Percentiles rank a stretch among this genome's conserved stretches.
These are phyloP conservation scores for Aspergillus thermomutatus DNA, from an alignment of 2,329 filamentous ascomycete genomes.

Conservation along the genomic window DNA sequence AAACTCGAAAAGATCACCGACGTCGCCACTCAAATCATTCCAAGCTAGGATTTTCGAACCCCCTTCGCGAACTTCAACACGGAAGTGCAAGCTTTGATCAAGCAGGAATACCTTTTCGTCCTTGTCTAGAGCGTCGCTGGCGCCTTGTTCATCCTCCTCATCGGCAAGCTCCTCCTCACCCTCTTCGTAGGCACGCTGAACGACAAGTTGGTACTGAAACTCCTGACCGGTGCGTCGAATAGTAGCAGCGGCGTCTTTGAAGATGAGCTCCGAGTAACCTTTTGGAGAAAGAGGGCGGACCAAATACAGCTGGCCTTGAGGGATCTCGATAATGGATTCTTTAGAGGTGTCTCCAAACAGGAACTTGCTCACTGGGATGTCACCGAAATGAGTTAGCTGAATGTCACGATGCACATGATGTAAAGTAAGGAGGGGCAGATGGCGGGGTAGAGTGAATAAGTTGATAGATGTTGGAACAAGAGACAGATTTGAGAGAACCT, in stretches of 20 bases:
- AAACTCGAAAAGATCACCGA: slow-evolving; percentile 95
- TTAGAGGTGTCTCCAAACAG: slow-evolving; percentile 86
- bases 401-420: background rate
- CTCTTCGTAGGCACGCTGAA: slow-evolving; percentile 95
- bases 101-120: slow-evolving; percentile 97
- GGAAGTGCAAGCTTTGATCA: slow-evolving; percentile 86
- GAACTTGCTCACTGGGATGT: slow-evolving; percentile 74
- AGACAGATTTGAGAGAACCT: slow-evolving; percentile 30
- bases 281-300: slow-evolving; percentile 94
- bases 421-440: slow-evolving; percentile 16
- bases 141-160: slow-evolving; percentile 80
- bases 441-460: slow-evolving; percentile 13
- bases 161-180: slow-evolving; percentile 92
- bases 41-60: slow-evolving; percentile 88
- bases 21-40: slow-evolving; percentile 90
- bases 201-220: slow-evolving; percentile 94
- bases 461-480: slow-evolving; percentile 11
- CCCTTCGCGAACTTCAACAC: slow-evolving; percentile 74
- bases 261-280: slow-evolving; percentile 97
- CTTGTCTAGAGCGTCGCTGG: slow-evolving; percentile 75
- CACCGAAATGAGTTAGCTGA: slow-evolving; percentile 8
- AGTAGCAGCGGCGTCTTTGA: slow-evolving; percentile 90
- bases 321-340: slow-evolving; percentile 89
- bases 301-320: slow-evolving; percentile 94
- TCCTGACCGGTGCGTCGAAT: slow-evolving; percentile 92